Evolutionary conservation across 108 stramenopile genomes (phyloP).

Genomic region (Tribonema minus): DNA sequence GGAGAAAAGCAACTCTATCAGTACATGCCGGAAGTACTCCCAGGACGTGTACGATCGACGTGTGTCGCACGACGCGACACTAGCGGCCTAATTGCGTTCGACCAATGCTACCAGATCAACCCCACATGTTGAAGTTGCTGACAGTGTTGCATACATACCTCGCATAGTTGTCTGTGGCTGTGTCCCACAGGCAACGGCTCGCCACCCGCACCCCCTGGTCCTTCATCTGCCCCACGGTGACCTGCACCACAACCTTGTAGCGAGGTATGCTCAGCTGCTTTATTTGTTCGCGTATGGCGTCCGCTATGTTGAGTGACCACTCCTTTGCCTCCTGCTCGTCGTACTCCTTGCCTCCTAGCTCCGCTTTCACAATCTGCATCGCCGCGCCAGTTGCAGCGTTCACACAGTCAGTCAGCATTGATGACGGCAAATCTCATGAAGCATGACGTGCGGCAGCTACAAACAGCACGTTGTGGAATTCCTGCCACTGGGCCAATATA

Average conservation of each 20-base stretch:
- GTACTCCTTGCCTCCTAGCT: slow-evolving; percentile 42
- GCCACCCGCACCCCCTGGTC: slow-evolving; percentile 67
- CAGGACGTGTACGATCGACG: no score
- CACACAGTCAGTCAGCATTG: no score
- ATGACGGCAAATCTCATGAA: neutral
- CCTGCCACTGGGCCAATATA: neutral
- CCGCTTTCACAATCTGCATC: slow-evolving; percentile 41
- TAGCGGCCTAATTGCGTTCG: no score
- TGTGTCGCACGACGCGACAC: no score
- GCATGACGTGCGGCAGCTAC: neutral
- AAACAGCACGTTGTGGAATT: neutral
- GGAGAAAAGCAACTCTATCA: no score
- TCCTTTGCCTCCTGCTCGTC: slow-evolving; percentile 58
- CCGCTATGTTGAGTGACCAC: slow-evolving; percentile 59
- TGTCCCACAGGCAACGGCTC: slow-evolving; percentile 69
- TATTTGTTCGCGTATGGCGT: slow-evolving; percentile 61
- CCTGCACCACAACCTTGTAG: slow-evolving; percentile 66
- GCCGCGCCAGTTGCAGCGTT: slow-evolving; percentile 26
- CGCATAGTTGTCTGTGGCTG: slow-evolving; percentile 67
- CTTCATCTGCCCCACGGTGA: slow-evolving; percentile 64
- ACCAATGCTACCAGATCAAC: no score
- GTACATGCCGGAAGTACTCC: no score
- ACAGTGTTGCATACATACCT: no score
- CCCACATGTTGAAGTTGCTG: no score
- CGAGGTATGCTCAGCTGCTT: slow-evolving; percentile 44